Evolutionary conservation across 169 alveolate genomes (phyloP).

Genomic region (Eimeria sp.): DNA sequence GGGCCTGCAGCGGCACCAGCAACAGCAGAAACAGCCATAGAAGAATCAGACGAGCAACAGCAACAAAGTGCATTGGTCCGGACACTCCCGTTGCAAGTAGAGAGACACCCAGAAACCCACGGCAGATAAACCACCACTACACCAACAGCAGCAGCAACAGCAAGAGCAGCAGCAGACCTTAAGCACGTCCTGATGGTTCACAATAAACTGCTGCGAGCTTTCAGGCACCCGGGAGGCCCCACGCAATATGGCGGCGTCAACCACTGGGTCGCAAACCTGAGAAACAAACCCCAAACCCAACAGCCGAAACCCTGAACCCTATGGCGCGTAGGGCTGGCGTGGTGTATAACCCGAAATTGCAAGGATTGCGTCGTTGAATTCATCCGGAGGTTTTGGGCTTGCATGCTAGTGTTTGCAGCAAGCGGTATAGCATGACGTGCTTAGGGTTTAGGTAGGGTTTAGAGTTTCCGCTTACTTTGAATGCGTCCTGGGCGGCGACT

Average conservation of each 20-base stretch:
- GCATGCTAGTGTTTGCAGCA: neutral
- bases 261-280: conserved; percentile 66
- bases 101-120: neutral
- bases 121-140: neutral
- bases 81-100: neutral
- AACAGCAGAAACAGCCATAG: conserved; percentile 5
- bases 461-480: neutral
- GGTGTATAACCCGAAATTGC: neutral
- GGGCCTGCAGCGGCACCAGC: conserved; percentile 68
- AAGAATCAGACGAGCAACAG: neutral
- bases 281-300: conserved; percentile 25
- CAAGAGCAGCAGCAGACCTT: neutral
- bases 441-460: neutral
- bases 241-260: conserved; percentile 50
- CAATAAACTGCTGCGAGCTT: conserved; percentile 36
- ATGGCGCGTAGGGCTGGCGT: neutral
- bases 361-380: neutral
- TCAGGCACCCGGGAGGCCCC: conserved; percentile 62
- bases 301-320: conserved; percentile 42
- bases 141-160: conserved; percentile 36
- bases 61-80: neutral
- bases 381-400: neutral
- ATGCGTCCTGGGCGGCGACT: conserved; percentile 43
- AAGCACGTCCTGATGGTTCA: conserved; percentile 26
- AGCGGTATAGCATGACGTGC: neutral